Evolutionary conservation across 1,139 yeast genomes (phyloP).

Genomic region (Suhomyces terraborum): DNA sequence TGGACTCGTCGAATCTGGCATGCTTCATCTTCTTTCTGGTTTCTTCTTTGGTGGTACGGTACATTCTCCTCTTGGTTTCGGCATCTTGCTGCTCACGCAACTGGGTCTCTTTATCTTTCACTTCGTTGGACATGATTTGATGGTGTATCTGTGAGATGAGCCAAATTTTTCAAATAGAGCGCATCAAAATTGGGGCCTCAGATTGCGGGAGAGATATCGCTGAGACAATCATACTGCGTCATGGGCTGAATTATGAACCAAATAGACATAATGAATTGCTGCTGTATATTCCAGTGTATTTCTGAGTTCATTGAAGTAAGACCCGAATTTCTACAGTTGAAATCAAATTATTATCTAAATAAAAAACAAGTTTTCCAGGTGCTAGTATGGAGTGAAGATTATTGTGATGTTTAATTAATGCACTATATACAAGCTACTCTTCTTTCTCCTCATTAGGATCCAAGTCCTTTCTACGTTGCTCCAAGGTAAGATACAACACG

Average conservation of each 20-base stretch:
- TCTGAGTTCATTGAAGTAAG: too few species aligned
- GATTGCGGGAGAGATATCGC: too few species aligned
- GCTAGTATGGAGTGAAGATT: too few species aligned
- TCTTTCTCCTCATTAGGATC: conserved; percentile 23
- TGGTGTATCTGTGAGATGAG: conserved; percentile 8
- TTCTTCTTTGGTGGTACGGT: conserved; percentile 41
- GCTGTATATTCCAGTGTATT: too few species aligned
- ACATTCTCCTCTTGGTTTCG: conserved; percentile 42
- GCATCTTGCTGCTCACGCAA: conserved; percentile 32
- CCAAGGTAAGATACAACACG: conserved; percentile 70
- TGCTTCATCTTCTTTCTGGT: conserved; percentile 38
- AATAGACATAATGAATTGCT: too few species aligned
- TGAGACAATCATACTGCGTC: background rate
- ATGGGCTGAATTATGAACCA: background rate
- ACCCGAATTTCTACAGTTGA: too few species aligned
- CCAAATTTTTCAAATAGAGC: conserved; percentile 10
- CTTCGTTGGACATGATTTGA: conserved; percentile 13
- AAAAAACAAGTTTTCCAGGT: too few species aligned
- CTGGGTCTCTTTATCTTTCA: conserved; percentile 29
- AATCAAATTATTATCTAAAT: too few species aligned
- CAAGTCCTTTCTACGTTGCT: conserved; percentile 55
- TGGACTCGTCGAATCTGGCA: conserved; percentile 30
- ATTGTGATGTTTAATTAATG: conserved; percentile 1
- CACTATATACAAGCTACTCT: conserved; percentile 9
- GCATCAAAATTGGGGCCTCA: conserved; percentile 2